Percentiles rank a stretch among this genome's conserved stretches.
These are phyloP conservation scores for Penicillium aurantiogriseum DNA, from an alignment of 2,329 filamentous ascomycete genomes.

Conservation along the genomic window DNA sequence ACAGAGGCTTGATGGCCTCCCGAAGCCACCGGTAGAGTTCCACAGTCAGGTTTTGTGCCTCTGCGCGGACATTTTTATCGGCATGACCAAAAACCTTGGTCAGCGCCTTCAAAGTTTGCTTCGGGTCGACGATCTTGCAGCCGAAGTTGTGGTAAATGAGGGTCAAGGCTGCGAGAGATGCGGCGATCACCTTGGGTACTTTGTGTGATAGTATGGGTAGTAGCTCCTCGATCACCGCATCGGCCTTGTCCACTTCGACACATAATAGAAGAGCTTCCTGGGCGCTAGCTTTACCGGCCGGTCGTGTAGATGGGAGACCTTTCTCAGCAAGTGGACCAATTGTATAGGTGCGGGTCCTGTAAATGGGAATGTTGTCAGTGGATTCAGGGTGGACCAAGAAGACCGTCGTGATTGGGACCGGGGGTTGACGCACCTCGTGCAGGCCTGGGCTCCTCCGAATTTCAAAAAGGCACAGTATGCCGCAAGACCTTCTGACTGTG, in stretches of 20 bases:
- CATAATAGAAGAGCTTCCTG: conserved; percentile 84
- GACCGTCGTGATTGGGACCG: background rate
- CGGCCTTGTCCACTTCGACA: conserved; percentile 82
- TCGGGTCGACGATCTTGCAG: conserved; percentile 90
- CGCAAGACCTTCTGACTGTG: conserved; percentile 86
- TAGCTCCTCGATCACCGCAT: conserved; percentile 85
- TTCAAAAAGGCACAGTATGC: conserved; percentile 91
- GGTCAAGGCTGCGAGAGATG: conserved; percentile 72
- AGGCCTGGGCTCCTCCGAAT: conserved; percentile 77
- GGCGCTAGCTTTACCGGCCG: conserved; percentile 82
- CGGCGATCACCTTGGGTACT: conserved; percentile 82
- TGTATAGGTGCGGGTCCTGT: conserved; percentile 69
- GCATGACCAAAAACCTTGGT: conserved; percentile 93
- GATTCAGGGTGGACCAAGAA: background rate
- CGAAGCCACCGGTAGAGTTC: conserved; percentile 96
- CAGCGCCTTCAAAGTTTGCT: conserved; percentile 80
- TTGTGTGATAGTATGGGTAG: conserved; percentile 81
- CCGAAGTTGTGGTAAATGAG: conserved; percentile 91
- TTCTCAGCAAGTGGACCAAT: conserved; percentile 85
- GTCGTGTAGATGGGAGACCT: conserved; percentile 80
- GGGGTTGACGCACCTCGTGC: conserved; percentile 56
- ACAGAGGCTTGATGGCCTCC: conserved; percentile 97
- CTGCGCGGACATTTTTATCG: conserved; percentile 95
- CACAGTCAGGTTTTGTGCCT: conserved; percentile 85
- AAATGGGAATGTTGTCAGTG: conserved; percentile 8